Base-by-base conservation (phyloP, 78 protist genomes). In the Dictyostelium capitatum region DNA sequence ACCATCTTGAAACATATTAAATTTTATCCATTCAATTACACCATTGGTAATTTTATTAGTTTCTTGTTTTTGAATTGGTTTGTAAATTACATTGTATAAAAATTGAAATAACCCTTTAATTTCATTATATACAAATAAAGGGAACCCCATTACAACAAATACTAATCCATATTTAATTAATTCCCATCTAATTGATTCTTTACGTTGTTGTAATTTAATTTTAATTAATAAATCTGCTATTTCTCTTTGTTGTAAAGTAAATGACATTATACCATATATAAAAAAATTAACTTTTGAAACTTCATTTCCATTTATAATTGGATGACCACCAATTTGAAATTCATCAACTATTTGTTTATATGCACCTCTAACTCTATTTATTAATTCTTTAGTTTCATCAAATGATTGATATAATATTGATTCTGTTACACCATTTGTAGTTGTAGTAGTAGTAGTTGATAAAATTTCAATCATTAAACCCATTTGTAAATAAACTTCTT, bases 381-480 rank as follows among this genome's bases (percentile, higher is more conserved):
- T 50, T 12, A 87, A 23, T 32, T 80, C 93, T 9, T 87, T 79
- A 11, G 93, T 64, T 37, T 87, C 93, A 15, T 87, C 80, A 32
- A 87, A 77, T 30, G 93, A 87, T 32, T 70, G n/a, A 4, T 64
- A 15, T 23, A 87, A 51, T 12, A 77, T 77, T 4, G 67, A 32
- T n/a, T 57, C 47, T 41, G 20, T 46, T 46, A 80, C 47, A 12
- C 6, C 32, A 37, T 32, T 79, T 37, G n/a, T 41, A 67, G 30
- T 32, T 32, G 4, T 57, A 19, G 6, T 23, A 57, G 1, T 57
- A 23, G 8, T 57, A 57, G 48, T 30, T 10, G 43, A 32, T 0
- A 87, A 64, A n/a, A 87, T 77, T 46, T 87, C 74, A n/a, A 87
- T 87, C 82, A 87, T 87, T 15, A 87, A 30, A 64, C 93, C 93